These are phyloP conservation scores for Beverwykella pulmonaria DNA, from an alignment of 495 filamentous ascomycete genomes.

Conservation along the genomic window DNA sequence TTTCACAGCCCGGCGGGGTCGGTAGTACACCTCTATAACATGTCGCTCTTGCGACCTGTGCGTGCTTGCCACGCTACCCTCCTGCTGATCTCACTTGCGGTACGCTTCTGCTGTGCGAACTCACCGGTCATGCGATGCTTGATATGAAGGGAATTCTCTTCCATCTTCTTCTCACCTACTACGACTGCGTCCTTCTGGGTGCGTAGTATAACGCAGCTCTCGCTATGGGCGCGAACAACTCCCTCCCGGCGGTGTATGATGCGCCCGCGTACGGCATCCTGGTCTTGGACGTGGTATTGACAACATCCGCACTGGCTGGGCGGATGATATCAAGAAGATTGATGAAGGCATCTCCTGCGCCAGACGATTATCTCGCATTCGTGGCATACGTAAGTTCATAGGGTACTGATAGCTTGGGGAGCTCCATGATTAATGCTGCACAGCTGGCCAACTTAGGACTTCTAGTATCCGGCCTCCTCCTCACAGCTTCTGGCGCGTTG, in stretches of 20 bases:
- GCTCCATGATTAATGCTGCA: neutral
- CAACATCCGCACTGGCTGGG: neutral
- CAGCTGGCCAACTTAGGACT: constrained; percentile 5
- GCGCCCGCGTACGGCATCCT: neutral
- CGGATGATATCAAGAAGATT: neutral
- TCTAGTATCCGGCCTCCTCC: neutral
- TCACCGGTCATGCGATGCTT: neutral
- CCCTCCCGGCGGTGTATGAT: neutral
- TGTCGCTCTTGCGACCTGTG: neutral
- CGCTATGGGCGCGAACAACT: constrained; percentile 1
- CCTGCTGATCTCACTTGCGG: neutral
- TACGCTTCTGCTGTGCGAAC: neutral
- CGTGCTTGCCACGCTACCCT: neutral
- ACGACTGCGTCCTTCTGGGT: neutral
- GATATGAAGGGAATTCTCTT: neutral
- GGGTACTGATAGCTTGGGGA: neutral
- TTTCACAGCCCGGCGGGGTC: neutral
- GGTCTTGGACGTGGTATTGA: neutral
- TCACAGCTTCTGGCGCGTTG: neutral
- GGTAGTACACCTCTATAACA: neutral
- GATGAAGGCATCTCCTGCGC: neutral
- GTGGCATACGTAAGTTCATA: constrained; percentile 6
- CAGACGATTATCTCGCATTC: neutral
- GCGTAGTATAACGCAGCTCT: neutral
- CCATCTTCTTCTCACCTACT: neutral